Evolutionary conservation across 129 eudicot species (phyloP).

Genomic region (Centrapalus pauciflorus): DNA sequence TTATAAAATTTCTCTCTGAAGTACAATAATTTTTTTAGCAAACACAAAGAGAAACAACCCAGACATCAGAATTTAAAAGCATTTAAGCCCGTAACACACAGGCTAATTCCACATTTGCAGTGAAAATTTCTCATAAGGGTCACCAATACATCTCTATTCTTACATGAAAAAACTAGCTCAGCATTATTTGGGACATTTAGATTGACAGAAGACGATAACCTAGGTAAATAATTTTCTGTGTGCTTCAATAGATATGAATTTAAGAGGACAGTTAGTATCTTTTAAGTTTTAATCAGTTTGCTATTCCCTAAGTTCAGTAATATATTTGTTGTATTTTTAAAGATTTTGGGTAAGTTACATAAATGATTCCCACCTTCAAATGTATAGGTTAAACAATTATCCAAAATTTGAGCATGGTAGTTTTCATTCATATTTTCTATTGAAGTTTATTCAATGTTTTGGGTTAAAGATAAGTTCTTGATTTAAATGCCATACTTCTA

Average conservation of each 20-base stretch:
- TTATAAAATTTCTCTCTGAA: background rate
- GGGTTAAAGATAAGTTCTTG: background rate
- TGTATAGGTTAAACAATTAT: background rate
- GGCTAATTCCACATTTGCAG: background rate
- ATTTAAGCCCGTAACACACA: background rate
- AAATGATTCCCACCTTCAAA: background rate
- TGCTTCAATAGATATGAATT: too few relatives aligned
- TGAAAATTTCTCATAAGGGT: background rate
- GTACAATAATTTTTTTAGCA: background rate
- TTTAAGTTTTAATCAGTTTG: background rate
- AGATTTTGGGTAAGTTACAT: background rate
- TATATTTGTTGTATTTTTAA: background rate
- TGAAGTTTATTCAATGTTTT: background rate
- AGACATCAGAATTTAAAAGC: background rate
- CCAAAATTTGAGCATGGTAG: background rate
- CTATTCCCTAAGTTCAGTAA: background rate
- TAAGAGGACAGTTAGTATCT: too few relatives aligned
- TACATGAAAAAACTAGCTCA: too few relatives aligned
- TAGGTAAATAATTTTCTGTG: too few relatives aligned
- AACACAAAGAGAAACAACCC: background rate
- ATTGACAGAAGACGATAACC: too few relatives aligned
- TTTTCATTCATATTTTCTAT: background rate
- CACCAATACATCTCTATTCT: too few relatives aligned
- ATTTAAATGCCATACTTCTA: background rate
- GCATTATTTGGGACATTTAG: too few relatives aligned